Evolutionary conservation across 192 early-diverging fungal species (phyloP).

Genomic region (Dispira simplex): DNA sequence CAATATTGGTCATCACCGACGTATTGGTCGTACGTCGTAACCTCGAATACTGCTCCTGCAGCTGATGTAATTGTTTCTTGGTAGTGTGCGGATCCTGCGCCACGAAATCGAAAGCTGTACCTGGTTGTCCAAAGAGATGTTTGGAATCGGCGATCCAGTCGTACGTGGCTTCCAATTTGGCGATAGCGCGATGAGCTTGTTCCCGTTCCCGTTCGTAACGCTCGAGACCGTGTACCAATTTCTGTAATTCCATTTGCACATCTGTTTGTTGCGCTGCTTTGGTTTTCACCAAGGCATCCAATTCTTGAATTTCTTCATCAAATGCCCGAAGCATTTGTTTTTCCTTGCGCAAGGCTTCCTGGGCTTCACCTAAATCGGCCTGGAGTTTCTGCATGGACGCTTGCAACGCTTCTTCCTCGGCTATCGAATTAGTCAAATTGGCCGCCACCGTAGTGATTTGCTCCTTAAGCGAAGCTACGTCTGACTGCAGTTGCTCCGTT

Average conservation of each 20-base stretch:
- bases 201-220: conserved; percentile 44
- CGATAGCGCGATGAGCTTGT: conserved; percentile 24
- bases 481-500: conserved; percentile 27
- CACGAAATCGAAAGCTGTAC: conserved; percentile 73
- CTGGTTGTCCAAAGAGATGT: conserved; percentile 73
- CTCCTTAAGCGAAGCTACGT: conserved; percentile 17
- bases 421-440: conserved; percentile 26
- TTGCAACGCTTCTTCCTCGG: conserved; percentile 29
- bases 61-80: conserved; percentile 53
- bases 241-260: conserved; percentile 60
- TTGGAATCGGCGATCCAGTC: conserved; percentile 86
- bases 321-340: conserved; percentile 46
- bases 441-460: conserved; percentile 18
- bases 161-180: conserved; percentile 33
- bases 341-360: conserved; percentile 41
- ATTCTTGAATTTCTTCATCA: conserved; percentile 62
- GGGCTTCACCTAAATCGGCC: conserved; percentile 30
- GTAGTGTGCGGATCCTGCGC: conserved; percentile 56
- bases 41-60: conserved; percentile 59
- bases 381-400: conserved; percentile 25
- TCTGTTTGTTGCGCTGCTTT: conserved; percentile 55
- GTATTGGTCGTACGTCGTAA: conserved; percentile 79
- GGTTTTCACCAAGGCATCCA: conserved; percentile 45
- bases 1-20: conserved; percentile 92
- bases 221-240: conserved; percentile 63